Conservation (phyloP, 2,329 filamentous ascomycete species). For the Colletotrichum orchidophilum region DNA sequence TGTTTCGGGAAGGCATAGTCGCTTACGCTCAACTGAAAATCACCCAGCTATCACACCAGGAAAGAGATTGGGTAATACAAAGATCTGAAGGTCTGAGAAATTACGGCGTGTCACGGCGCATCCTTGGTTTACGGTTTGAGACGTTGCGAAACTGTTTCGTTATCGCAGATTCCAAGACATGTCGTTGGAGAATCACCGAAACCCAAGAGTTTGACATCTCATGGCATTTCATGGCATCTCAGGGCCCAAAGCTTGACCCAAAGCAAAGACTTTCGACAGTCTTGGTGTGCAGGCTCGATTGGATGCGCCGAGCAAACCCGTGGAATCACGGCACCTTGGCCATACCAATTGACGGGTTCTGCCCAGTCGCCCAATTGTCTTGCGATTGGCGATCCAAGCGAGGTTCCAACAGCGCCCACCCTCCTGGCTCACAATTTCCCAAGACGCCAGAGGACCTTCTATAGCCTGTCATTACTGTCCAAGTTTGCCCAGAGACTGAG, state of each 20-base stretch:
- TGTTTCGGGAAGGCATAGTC: constrained; percentile 2
- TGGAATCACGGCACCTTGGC: constrained; percentile 24
- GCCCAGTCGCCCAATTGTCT: not conserved
- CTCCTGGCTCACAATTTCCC: not conserved
- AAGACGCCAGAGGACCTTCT: not conserved
- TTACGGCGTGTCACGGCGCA: not conserved
- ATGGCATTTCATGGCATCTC: constrained; percentile 11
- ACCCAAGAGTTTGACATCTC: constrained; percentile 11
- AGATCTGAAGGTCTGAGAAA: not conserved
- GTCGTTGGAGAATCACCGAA: constrained; percentile 3
- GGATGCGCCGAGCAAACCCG: constrained; percentile 17
- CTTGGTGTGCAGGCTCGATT: constrained; percentile 17
- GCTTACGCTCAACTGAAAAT: not conserved
- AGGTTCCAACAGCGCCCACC: constrained; percentile 5
- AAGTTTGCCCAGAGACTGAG: not conserved
- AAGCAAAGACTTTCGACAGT: constrained; percentile 14
- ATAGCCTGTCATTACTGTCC: not conserved
- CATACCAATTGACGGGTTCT: constrained; percentile 10
- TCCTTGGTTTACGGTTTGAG: not conserved
- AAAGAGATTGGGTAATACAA: too few relatives aligned
- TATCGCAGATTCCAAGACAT: constrained; percentile 9
- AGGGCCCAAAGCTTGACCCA: constrained; percentile 22
- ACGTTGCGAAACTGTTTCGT: not conserved
- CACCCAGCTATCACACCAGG: not conserved
- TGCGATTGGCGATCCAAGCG: constrained; percentile 26